phyloP scores from a whole-genome alignment of 2,329 filamentous ascomycete genomes.

The Trichoderma cornu-damae region DNA sequence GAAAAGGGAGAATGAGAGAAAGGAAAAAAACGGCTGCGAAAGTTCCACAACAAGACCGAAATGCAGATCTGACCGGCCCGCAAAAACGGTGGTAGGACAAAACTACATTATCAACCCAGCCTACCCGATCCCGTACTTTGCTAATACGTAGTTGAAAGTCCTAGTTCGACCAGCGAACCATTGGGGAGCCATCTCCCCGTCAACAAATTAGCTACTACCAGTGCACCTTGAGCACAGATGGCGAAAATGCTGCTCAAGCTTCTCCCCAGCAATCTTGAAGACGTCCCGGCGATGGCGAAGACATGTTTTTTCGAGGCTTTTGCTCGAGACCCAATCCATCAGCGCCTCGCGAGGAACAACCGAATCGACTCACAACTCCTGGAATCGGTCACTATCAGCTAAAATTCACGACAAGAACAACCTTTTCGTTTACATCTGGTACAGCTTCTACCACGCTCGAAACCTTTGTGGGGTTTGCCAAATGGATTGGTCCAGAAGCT shows the following conservation, averaged over 20 bases:
- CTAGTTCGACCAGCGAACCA: background rate
- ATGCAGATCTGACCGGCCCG: background rate
- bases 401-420: slow-evolving; percentile 3
- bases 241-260: slow-evolving; percentile 1
- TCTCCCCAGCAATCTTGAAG: background rate
- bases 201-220: background rate
- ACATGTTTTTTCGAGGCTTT: slow-evolving; percentile 16
- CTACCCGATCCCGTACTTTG: background rate
- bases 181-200: background rate
- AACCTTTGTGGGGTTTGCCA: slow-evolving; percentile 5
- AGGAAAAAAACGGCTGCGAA: too few relatives aligned
- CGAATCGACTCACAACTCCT: slow-evolving; percentile 6
- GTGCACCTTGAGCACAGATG: background rate
- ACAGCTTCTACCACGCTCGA: background rate
- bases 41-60: background rate
- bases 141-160: background rate
- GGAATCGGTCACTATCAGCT: background rate
- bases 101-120: background rate
- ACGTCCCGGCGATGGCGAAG: slow-evolving; percentile 11
- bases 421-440: slow-evolving; percentile 7
- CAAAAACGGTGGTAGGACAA: background rate
- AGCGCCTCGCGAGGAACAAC: slow-evolving; percentile 1
- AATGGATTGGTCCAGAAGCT: slow-evolving; percentile 6
- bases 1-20: too few relatives aligned
- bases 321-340: slow-evolving; percentile 9